phyloP scores from a whole-genome alignment of 2,329 filamentous ascomycete genomes.

The Madurella fahalii region DNA sequence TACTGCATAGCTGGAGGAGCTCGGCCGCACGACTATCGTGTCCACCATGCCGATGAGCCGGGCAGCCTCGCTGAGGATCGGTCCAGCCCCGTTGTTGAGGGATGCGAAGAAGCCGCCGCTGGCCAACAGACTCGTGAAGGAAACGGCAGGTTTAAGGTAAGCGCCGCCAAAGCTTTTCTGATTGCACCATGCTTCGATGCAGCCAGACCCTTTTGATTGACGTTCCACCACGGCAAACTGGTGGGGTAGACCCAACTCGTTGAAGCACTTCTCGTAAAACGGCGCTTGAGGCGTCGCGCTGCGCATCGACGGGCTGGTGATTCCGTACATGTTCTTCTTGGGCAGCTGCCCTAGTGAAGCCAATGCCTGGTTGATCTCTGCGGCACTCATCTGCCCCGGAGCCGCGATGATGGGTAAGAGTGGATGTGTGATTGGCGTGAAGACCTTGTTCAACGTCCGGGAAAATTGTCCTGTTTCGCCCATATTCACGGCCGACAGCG shows the following conservation, averaged over 20 bases:
- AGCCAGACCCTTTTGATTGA: constrained; percentile 58
- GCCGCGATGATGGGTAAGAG: constrained; percentile 79
- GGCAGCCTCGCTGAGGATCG: constrained; percentile 68
- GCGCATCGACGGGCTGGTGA: constrained; percentile 65
- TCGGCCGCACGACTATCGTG: constrained; percentile 66
- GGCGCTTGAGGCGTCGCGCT: constrained; percentile 66
- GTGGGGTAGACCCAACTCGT: constrained; percentile 80
- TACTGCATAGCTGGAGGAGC: constrained; percentile 38
- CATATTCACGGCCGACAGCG: constrained; percentile 83
- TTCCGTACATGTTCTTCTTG: constrained; percentile 75
- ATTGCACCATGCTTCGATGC: constrained; percentile 67
- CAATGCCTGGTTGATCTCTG: constrained; percentile 77
- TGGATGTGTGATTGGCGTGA: constrained; percentile 84
- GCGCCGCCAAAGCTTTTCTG: constrained; percentile 77
- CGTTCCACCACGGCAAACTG: constrained; percentile 72
- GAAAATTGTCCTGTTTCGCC: constrained; percentile 81
- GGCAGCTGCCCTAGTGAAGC: constrained; percentile 76
- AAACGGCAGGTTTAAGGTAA: constrained; percentile 70
- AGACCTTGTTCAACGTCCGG: constrained; percentile 76
- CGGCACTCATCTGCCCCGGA: constrained; percentile 78
- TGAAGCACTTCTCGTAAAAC: constrained; percentile 82
- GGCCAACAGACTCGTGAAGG: constrained; percentile 57
- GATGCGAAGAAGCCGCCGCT: constrained; percentile 48
- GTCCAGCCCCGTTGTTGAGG: constrained; percentile 48
- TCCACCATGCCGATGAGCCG: constrained; percentile 76